Conservation (phyloP, 179 eudicot species). For the Heliamphora pulchella region DNA sequence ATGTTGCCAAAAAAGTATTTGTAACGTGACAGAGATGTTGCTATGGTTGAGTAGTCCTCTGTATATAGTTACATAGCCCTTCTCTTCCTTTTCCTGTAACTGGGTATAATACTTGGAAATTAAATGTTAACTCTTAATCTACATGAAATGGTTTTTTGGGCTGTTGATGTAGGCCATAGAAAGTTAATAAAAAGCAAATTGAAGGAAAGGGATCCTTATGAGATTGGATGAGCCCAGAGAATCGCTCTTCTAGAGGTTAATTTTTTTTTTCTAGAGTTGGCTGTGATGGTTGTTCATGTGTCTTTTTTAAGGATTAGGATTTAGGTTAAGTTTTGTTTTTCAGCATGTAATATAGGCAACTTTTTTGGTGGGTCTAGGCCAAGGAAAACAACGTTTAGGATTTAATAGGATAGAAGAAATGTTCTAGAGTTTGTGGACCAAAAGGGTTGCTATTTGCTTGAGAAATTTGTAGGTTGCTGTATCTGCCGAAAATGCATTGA, state of each 20-base stretch:
- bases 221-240: too few relatives aligned
- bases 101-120: not conserved
- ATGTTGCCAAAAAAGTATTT: not conserved
- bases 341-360: too few relatives aligned
- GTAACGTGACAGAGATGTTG: not conserved
- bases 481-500: not conserved
- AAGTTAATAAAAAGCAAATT: too few relatives aligned
- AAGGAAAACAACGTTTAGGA: not conserved
- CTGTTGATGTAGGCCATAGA: too few relatives aligned
- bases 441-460: not conserved
- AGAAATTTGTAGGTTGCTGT: not conserved
- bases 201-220: too few relatives aligned
- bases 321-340: too few relatives aligned
- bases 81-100: not conserved
- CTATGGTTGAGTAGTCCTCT: not conserved
- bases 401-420: not conserved
- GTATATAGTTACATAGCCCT: not conserved
- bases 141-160: too few relatives aligned
- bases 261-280: too few relatives aligned
- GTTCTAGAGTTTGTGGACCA: not conserved
- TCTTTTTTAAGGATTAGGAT: too few relatives aligned
- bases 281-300: too few relatives aligned
- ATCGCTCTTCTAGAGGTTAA: too few relatives aligned
- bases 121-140: too few relatives aligned
- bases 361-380: not conserved